Evolutionary conservation across 108 stramenopile genomes (phyloP), one percentile per base, ranked within the genome.

Genomic region (Pseudonitzschia multiseries): DNA sequence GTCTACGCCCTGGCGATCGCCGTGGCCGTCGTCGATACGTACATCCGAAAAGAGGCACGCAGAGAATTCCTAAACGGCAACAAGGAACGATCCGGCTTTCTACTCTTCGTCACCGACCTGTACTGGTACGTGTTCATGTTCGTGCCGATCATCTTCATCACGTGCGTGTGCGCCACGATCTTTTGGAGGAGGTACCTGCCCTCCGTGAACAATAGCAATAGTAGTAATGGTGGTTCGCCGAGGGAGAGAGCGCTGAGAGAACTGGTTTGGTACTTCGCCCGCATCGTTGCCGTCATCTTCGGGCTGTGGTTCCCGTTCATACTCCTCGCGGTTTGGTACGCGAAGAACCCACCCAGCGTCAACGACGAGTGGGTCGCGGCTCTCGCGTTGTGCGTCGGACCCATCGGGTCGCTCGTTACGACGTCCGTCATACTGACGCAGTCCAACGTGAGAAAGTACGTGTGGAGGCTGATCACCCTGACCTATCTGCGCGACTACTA

Each of bases 251-350:
- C 52, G 4, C 17, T 52, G 52, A 52, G 52, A 17, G 52, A 52
- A 17, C 52, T 52, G 18, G 52, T 21, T 21, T 52, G 17, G n/a
- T 52, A n/a, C n/a, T 52, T 52, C 52, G 5, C 18, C 18, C 52
- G 52, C 18, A 52, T 52, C n/a, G 52, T 52, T 52, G 52, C 52
- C 4, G 52, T 52, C 52, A n/a, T 52, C n/a, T n/a, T 52, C 18
- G n/a, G 17, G 52, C 8, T 52, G 4, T 52, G 52, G 52, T 52
- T 52, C 8, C 52, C 52, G 5, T 42, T 42, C n/a, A 42, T 42
- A 42, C 10, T 42, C 8, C 42, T 42, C 8, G 42, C 8, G 42
- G 42, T 6, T 10, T 42, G 42, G 42, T 9, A 6, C 8, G 8
- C 10, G 10, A 42, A 9, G 42, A 42, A 42, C 42, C 42, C 6